Evolutionary conservation across 2,329 filamentous ascomycete genomes (phyloP).

Genomic region (Penicillium sp.): DNA sequence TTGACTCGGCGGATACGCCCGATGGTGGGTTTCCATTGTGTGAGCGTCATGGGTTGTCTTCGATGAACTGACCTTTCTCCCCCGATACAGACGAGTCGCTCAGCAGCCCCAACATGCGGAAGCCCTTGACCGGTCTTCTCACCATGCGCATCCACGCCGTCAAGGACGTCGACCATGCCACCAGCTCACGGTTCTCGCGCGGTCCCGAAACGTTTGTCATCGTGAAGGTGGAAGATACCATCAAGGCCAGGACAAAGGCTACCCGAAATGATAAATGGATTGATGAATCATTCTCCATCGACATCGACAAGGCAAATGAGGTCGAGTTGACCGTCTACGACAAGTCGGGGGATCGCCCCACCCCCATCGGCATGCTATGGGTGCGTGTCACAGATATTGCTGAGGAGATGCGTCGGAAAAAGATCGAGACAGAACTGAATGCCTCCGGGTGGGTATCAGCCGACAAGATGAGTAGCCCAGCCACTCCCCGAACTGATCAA

Average conservation of each 20-base stretch:
- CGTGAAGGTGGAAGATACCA: constrained; percentile 91
- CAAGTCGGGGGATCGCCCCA: constrained; percentile 80
- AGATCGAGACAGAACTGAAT: constrained; percentile 92
- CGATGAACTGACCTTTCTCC: constrained; percentile 22
- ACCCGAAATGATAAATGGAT: constrained; percentile 87
- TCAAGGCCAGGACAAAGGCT: constrained; percentile 79
- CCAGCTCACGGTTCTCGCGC: constrained; percentile 73
- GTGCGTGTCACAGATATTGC: constrained; percentile 94
- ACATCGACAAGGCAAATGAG: constrained; percentile 97
- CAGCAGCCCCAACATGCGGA: constrained; percentile 88
- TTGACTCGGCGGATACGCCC: constrained; percentile 68
- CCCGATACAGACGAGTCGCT: constrained; percentile 77
- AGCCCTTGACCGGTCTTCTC: constrained; percentile 88
- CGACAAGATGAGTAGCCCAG: constrained; percentile 75
- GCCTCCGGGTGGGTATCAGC: constrained; percentile 95
- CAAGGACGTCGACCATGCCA: constrained; percentile 89
- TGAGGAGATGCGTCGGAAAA: constrained; percentile 95
- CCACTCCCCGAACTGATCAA: constrained; percentile 40
- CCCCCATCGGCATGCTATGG: constrained; percentile 94
- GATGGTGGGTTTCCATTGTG: constrained; percentile 62
- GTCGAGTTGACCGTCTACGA: constrained; percentile 97
- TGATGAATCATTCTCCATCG: constrained; percentile 82
- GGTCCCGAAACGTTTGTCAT: constrained; percentile 93
- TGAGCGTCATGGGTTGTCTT: no score
- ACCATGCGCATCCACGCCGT: constrained; percentile 81